phyloP scores from a whole-genome alignment of 192 early-diverging fungal species.

The Coemansia sp. region DNA sequence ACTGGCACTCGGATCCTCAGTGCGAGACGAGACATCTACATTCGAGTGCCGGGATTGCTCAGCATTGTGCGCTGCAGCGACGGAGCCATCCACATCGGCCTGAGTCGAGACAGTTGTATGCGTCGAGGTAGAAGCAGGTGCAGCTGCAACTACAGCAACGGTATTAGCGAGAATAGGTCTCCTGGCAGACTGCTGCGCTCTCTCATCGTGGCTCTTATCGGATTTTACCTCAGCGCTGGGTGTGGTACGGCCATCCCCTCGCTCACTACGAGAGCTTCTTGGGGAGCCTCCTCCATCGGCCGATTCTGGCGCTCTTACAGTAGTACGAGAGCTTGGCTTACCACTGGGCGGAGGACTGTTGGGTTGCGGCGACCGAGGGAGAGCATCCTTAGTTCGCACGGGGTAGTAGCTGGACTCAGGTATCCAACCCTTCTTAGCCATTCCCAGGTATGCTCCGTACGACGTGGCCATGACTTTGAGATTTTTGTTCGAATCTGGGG shows the following conservation, averaged over 20 bases:
- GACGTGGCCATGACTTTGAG: conserved; percentile 49
- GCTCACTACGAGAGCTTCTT: not conserved
- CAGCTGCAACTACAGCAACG: conserved; percentile 11
- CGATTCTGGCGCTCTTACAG: not conserved
- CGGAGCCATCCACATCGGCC: not conserved
- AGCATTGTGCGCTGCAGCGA: not conserved
- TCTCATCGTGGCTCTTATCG: conserved; percentile 5
- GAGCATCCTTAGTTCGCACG: not conserved
- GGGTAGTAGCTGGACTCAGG: conserved; percentile 38
- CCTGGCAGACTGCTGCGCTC: conserved; percentile 5
- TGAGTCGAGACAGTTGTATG: not conserved
- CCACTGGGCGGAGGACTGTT: conserved; percentile 5
- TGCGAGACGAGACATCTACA: not conserved
- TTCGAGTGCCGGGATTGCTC: not conserved
- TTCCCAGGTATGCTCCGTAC: conserved; percentile 28
- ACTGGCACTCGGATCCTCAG: not conserved
- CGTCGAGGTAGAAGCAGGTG: conserved; percentile 9
- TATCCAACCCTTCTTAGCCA: conserved; percentile 43
- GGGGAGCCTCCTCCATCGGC: not conserved
- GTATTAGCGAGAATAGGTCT: conserved; percentile 17
- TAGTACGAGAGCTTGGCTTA: conserved; percentile 3
- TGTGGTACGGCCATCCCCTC: conserved; percentile 1
- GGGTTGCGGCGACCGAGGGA: conserved; percentile 11
- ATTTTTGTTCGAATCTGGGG: conserved; percentile 33
- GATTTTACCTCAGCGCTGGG: conserved; percentile 3